A percentile compares a stretch with the other conserved stretches of the same genome.
These are phyloP conservation scores for Apiotrichum sp. DNA, from an alignment of 1,284 basidiomycete genomes.

Conservation along the genomic window DNA sequence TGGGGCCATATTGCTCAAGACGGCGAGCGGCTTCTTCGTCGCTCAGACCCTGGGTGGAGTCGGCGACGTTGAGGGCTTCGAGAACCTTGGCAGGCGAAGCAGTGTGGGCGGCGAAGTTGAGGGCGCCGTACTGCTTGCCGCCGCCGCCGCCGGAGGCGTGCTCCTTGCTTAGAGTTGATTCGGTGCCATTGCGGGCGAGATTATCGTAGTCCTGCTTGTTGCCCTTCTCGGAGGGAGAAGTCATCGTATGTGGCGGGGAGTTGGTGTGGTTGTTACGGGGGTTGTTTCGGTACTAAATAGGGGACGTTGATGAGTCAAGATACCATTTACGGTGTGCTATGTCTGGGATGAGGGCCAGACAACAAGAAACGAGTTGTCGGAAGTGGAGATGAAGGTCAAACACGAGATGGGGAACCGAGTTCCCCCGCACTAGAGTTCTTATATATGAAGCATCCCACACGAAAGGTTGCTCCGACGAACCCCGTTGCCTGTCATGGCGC, in stretches of 20 bases:
- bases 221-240: constrained; percentile 1
- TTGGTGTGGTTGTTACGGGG: neutral
- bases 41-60: constrained; percentile 34
- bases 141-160: neutral
- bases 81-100: constrained; percentile 32
- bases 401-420: too few species aligned
- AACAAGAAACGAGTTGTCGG: too few species aligned
- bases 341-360: too few species aligned
- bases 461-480: too few species aligned
- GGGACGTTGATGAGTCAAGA: neutral
- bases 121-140: neutral
- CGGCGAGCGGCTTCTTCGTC: constrained; percentile 29
- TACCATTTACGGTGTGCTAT: neutral
- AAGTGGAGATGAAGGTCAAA: too few species aligned
- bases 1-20: constrained; percentile 43
- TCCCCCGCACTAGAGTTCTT: too few species aligned
- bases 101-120: constrained; percentile 40
- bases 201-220: neutral
- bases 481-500: too few species aligned
- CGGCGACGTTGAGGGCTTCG: constrained; percentile 31
- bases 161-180: neutral
- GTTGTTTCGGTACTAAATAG: neutral
- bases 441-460: too few species aligned
- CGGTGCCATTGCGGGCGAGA: neutral
- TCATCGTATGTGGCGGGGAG: neutral